A percentile compares a stretch with the other conserved stretches of the same genome.
phyloP scores from a whole-genome alignment of 345 rosid genomes.

The Pseudoturritis turrita region DNA sequence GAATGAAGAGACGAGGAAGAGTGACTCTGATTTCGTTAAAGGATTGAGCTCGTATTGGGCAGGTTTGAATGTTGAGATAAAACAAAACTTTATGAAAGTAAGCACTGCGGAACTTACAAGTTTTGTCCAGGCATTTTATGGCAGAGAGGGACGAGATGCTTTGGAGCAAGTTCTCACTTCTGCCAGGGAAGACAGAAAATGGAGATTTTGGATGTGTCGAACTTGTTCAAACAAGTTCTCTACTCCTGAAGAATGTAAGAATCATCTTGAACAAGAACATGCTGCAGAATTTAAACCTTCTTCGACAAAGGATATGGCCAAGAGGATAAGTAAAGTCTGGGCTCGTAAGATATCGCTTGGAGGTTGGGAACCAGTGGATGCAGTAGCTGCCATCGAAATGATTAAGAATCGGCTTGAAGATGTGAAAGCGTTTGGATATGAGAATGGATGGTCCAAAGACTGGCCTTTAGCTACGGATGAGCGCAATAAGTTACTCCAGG shows the following conservation, averaged over 20 bases:
- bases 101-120: not conserved
- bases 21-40: not conserved
- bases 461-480: slow-evolving; percentile 13
- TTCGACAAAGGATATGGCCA: not conserved
- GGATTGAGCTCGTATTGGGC: not conserved
- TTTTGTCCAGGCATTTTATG: not conserved
- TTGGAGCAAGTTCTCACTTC: not conserved
- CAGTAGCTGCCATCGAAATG: not conserved
- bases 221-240: not conserved
- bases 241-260: not conserved
- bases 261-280: slow-evolving; percentile 14
- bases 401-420: not conserved
- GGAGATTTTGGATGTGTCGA: slow-evolving; percentile 16
- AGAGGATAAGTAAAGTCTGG: not conserved
- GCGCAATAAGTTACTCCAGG: not conserved
- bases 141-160: not conserved
- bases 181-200: not conserved
- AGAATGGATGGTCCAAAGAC: slow-evolving; percentile 11
- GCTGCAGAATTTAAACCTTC: not conserved
- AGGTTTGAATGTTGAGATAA: not conserved
- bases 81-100: not conserved
- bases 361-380: slow-evolving; percentile 15
- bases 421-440: slow-evolving; percentile 6
- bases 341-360: not conserved
- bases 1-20: not conserved